These are phyloP conservation scores for Scalesia atractyloides DNA, from an alignment of 129 eudicot species.

Conservation along the genomic window DNA sequence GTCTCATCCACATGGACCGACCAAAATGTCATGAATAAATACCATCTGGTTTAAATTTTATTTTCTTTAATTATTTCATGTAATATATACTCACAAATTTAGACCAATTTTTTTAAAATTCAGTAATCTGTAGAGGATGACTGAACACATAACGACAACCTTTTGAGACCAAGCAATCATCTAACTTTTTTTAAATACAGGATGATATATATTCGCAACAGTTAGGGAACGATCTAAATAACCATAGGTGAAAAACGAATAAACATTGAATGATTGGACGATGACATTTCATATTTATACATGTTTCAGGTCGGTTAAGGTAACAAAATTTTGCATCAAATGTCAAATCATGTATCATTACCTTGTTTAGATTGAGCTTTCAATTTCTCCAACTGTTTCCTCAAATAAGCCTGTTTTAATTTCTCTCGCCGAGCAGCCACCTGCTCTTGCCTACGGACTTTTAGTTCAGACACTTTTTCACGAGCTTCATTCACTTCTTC, in stretches of 20 bases:
- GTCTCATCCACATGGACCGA: background rate
- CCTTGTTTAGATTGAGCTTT: conserved; percentile 65
- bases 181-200: background rate
- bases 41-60: background rate
- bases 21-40: background rate
- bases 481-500: conserved; percentile 87
- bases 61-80: background rate
- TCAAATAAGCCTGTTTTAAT: conserved; percentile 76
- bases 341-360: conserved; percentile 36
- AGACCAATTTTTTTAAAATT: no score
- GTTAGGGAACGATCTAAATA: background rate
- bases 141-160: no score
- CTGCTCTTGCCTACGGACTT: conserved; percentile 76
- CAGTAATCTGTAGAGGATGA: no score
- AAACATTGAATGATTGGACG: background rate
- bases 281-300: background rate
- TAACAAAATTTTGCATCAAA: conserved; percentile 14
- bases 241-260: background rate
- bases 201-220: background rate
- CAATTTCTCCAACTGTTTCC: conserved; percentile 69
- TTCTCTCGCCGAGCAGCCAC: conserved; percentile 69
- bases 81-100: background rate
- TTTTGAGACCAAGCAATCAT: background rate
- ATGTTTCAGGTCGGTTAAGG: conserved; percentile 11
- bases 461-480: conserved; percentile 69